These are phyloP conservation scores for Passiflora organensis DNA, from an alignment of 345 rosid genomes.

Conservation along the genomic window DNA sequence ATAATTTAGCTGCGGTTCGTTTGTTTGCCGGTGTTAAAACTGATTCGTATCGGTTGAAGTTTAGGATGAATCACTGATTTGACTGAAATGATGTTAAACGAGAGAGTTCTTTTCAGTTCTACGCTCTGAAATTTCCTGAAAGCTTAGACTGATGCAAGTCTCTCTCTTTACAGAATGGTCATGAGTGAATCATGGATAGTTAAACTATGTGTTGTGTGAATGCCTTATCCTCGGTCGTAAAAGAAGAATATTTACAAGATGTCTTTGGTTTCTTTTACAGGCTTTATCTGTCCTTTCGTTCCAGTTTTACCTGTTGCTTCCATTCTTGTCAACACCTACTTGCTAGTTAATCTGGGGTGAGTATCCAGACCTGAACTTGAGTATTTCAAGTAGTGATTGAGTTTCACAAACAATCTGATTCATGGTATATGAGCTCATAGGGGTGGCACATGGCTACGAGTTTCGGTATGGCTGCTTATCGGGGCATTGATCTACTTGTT, in stretches of 20 bases:
- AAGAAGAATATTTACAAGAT: neutral
- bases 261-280: slow-evolving; percentile 23
- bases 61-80: too few relatives aligned
- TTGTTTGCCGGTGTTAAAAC: too few relatives aligned
- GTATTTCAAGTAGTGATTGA: neutral
- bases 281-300: slow-evolving; percentile 57
- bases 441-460: slow-evolving; percentile 66
- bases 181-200: too few relatives aligned
- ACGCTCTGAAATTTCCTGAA: too few relatives aligned
- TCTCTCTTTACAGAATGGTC: too few relatives aligned
- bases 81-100: too few relatives aligned
- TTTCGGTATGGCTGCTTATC: slow-evolving; percentile 59
- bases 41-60: too few relatives aligned
- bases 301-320: slow-evolving; percentile 53
- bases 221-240: too few relatives aligned
- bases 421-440: slow-evolving; percentile 22
- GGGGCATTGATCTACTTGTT: slow-evolving; percentile 58
- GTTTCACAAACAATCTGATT: neutral
- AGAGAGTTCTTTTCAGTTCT: neutral
- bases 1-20: too few relatives aligned
- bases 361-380: slow-evolving; percentile 4
- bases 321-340: slow-evolving; percentile 52
- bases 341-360: slow-evolving; percentile 60
- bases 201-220: too few relatives aligned
- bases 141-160: too few relatives aligned